phyloP scores from a whole-genome alignment of 345 rosid genomes.

The Balakata baccata region DNA sequence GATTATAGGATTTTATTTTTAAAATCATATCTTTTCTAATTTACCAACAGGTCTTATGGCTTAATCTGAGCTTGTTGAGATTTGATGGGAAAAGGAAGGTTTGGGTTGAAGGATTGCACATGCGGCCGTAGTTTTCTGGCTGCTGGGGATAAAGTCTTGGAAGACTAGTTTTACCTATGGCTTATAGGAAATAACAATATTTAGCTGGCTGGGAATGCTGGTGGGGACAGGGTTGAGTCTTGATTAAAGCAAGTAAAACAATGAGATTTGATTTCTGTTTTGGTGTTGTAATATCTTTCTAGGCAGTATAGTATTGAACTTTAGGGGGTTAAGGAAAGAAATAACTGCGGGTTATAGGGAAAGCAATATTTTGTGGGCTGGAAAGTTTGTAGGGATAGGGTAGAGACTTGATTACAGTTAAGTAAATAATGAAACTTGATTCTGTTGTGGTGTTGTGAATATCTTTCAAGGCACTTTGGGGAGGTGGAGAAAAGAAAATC shows the following conservation, averaged over 20 bases:
- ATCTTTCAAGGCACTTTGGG: not conserved
- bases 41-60: not conserved
- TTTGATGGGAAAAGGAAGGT: not conserved
- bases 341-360: no score
- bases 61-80: not conserved
- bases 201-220: not conserved
- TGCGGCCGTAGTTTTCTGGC: not conserved
- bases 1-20: no score
- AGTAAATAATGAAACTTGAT: not conserved
- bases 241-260: not conserved
- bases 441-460: not conserved
- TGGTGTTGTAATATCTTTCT: no score
- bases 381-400: no score
- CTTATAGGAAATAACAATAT: not conserved
- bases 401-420: no score
- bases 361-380: no score
- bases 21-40: no score
- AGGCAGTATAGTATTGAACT: no score
- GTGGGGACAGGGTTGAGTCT: not conserved
- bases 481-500: not conserved
- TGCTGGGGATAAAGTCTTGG: not conserved
- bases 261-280: no score
- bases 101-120: not conserved
- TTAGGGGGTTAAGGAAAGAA: no score
- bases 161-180: not conserved